These are phyloP conservation scores for Amanita pallidorosea DNA, from an alignment of 768 basidiomycete genomes.

Conservation along the genomic window DNA sequence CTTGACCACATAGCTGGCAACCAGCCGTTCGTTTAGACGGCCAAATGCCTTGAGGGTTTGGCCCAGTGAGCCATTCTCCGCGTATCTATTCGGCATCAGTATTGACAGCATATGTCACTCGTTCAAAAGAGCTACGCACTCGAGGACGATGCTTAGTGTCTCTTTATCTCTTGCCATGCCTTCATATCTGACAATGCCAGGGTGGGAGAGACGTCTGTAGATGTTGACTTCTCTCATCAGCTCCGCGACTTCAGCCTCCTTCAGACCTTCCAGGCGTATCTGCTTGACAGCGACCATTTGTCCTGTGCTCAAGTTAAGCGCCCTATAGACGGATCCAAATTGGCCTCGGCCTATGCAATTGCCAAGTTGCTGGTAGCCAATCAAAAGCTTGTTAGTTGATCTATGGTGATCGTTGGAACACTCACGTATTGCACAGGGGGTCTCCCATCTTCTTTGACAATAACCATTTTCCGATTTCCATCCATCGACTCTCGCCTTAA, in stretches of 20 bases:
- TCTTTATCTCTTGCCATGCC: slow-evolving; percentile 88
- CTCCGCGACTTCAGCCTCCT: slow-evolving; percentile 82
- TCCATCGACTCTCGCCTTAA: slow-evolving; percentile 52
- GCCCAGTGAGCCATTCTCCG: slow-evolving; percentile 91
- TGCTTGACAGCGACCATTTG: slow-evolving; percentile 99
- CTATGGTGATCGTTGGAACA: slow-evolving; percentile 2
- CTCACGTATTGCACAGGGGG: slow-evolving; percentile 74
- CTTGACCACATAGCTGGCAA: slow-evolving; percentile 90
- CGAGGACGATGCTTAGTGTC: slow-evolving; percentile 85
- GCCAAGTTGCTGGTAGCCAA: slow-evolving; percentile 71
- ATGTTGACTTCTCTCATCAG: slow-evolving; percentile 94
- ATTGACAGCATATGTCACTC: slow-evolving; percentile 4
- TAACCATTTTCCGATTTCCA: slow-evolving; percentile 57
- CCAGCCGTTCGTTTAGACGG: slow-evolving; percentile 83
- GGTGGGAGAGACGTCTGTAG: slow-evolving; percentile 83
- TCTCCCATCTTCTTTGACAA: slow-evolving; percentile 76
- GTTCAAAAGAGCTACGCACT: slow-evolving; percentile 45
- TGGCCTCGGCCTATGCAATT: slow-evolving; percentile 96
- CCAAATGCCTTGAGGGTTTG: slow-evolving; percentile 92
- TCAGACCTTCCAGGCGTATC: slow-evolving; percentile 81
- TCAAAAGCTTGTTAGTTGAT: not conserved
- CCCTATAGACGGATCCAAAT: slow-evolving; percentile 93
- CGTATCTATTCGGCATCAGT: slow-evolving; percentile 48
- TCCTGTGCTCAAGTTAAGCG: slow-evolving; percentile 86
- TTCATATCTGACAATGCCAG: slow-evolving; percentile 95